phyloP scores from a whole-genome alignment of 495 filamentous ascomycete species.

The Penicillium simplicissimum region DNA sequence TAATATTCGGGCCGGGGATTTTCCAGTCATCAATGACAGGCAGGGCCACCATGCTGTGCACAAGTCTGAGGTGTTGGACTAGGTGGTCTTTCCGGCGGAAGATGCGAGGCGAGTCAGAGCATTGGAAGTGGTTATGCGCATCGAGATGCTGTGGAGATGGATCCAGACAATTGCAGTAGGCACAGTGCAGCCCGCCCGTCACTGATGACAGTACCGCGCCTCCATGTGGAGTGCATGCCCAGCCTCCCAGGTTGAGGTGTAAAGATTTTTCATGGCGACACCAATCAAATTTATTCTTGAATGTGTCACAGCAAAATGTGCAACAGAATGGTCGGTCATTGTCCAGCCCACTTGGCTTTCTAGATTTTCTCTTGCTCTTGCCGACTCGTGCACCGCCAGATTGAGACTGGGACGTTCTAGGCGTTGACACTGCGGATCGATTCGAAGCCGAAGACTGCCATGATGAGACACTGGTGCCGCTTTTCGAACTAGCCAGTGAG shows the following conservation, averaged over 20 bases:
- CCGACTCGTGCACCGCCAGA: not conserved
- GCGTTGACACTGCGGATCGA: slow-evolving; percentile 33
- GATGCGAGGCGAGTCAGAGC: slow-evolving; percentile 60
- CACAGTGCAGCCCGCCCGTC: slow-evolving; percentile 51
- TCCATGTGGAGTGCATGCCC: slow-evolving; percentile 70
- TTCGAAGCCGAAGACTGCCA: slow-evolving; percentile 15
- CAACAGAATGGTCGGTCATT: slow-evolving; percentile 42
- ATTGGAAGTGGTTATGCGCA: slow-evolving; percentile 60
- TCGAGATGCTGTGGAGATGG: slow-evolving; percentile 22
- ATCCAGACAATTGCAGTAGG: slow-evolving; percentile 24
- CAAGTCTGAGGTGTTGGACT: slow-evolving; percentile 69
- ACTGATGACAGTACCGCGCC: slow-evolving; percentile 31
- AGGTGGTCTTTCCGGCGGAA: slow-evolving; percentile 82
- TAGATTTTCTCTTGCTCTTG: slow-evolving; percentile 41
- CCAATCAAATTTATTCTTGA: slow-evolving; percentile 82
- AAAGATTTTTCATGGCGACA: slow-evolving; percentile 77
- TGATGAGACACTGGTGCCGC: slow-evolving; percentile 24
- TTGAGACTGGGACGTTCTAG: slow-evolving; percentile 18
- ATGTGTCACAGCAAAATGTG: slow-evolving; percentile 79
- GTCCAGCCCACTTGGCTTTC: slow-evolving; percentile 48
- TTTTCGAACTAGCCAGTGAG: slow-evolving; percentile 52
- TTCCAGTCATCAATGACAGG: slow-evolving; percentile 70
- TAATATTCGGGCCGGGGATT: slow-evolving; percentile 54
- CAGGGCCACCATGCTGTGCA: slow-evolving; percentile 63
- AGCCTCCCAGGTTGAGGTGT: slow-evolving; percentile 74